These are phyloP conservation scores for Chaetoscypha palmicola DNA, from an alignment of 2,329 filamentous ascomycete genomes.

Conservation along the genomic window DNA sequence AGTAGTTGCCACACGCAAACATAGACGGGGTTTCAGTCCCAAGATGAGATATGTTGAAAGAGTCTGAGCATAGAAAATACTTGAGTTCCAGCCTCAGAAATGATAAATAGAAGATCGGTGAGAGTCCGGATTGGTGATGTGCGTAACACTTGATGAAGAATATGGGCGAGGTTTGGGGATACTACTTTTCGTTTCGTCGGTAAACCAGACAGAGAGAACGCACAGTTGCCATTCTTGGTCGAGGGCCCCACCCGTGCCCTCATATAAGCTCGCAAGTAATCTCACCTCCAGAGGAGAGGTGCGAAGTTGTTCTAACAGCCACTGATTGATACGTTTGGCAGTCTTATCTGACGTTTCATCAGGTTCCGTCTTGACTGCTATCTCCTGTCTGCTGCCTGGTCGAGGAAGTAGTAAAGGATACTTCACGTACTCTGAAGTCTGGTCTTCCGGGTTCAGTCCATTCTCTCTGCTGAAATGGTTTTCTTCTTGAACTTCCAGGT, in stretches of 20 bases:
- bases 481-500: constrained; percentile 9
- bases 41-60: no score
- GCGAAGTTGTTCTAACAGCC: constrained; percentile 17
- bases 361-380: not conserved
- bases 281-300: constrained; percentile 20
- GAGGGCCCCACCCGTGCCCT: constrained; percentile 1
- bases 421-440: constrained; percentile 19
- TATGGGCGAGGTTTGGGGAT: not conserved
- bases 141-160: constrained; percentile 2
- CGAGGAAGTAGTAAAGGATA: constrained; percentile 15
- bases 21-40: no score
- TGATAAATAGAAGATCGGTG: not conserved
- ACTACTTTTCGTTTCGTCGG: constrained; percentile 10
- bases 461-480: not conserved
- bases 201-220: constrained; percentile 19
- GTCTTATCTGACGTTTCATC: constrained; percentile 2
- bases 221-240: constrained; percentile 11
- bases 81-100: no score
- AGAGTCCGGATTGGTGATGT: not conserved
- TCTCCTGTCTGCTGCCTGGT: not conserved
- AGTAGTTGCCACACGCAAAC: no score
- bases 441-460: constrained; percentile 3
- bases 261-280: constrained; percentile 15
- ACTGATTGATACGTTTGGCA: constrained; percentile 18
- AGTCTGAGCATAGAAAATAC: no score